phyloP scores from a whole-genome alignment of 2,329 filamentous ascomycete species.

The Hawksworthiomyces lignivorus region DNA sequence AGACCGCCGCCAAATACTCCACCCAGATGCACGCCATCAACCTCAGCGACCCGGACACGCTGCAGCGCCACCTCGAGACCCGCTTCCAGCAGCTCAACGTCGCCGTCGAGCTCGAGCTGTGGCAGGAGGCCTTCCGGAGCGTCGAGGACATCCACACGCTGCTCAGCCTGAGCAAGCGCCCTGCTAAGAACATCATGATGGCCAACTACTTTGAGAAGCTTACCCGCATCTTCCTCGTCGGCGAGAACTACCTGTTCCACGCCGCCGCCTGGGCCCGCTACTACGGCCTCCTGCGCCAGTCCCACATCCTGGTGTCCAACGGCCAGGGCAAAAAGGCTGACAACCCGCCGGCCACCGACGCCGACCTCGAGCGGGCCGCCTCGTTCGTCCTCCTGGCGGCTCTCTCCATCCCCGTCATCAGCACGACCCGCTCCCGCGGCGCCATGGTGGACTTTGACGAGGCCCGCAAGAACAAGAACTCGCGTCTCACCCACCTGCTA shows the following conservation, averaged over 20 bases:
- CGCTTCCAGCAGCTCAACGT: slow-evolving; percentile 98
- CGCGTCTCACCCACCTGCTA: slow-evolving; percentile 87
- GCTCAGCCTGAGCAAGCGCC: slow-evolving; percentile 94
- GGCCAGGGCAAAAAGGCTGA: slow-evolving; percentile 90
- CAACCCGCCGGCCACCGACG: slow-evolving; percentile 81
- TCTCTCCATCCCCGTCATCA: slow-evolving; percentile 97
- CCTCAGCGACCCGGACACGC: slow-evolving; percentile 90
- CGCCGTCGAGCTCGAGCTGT: slow-evolving; percentile 92
- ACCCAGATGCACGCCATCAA: slow-evolving; percentile 99
- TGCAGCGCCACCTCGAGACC: slow-evolving; percentile 95
- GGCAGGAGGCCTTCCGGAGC: slow-evolving; percentile 99
- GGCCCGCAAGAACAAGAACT: slow-evolving; percentile 98
- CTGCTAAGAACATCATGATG: slow-evolving; percentile 99
- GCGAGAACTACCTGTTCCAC: slow-evolving; percentile 99
- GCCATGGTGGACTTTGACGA: slow-evolving; percentile 96
- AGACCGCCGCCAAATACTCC: slow-evolving; percentile 98
- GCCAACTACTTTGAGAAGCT: slow-evolving; percentile 99
- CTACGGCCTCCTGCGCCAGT: slow-evolving; percentile 92
- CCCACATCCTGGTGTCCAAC: slow-evolving; percentile 70
- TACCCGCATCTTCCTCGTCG: slow-evolving; percentile 95
- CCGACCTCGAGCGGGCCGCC: slow-evolving; percentile 86
- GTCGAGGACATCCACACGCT: slow-evolving; percentile 98
- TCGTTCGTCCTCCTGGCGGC: slow-evolving; percentile 94
- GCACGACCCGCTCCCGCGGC: slow-evolving; percentile 90
- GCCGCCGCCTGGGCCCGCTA: slow-evolving; percentile 96